Percentiles rank a stretch among this genome's conserved stretches.
Conservation (phyloP, 768 basidiomycete species). For the Boletus fagicola region DNA sequence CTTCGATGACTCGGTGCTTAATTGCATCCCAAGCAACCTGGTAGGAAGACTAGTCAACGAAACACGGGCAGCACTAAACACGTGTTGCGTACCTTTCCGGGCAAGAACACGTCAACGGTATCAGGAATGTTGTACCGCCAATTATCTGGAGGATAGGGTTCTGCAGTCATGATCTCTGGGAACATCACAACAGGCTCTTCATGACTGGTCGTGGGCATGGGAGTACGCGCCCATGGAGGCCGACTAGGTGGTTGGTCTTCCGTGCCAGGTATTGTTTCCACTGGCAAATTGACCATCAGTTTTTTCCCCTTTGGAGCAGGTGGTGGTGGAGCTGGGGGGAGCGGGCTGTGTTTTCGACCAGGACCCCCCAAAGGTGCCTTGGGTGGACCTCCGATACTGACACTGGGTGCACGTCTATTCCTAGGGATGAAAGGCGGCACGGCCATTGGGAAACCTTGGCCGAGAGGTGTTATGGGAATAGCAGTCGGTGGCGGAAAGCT, state of each 20-base stretch:
- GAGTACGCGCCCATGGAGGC: constrained; percentile 61
- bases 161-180: constrained; percentile 45
- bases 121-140: constrained; percentile 58
- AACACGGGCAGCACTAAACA: constrained; percentile 5
- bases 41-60: constrained; percentile 5
- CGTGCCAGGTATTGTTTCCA: constrained; percentile 50
- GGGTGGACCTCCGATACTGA: constrained; percentile 84
- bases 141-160: constrained; percentile 62
- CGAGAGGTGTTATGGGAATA: constrained; percentile 61
- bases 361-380: constrained; percentile 83
- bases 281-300: constrained; percentile 66
- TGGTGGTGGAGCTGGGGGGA: constrained; percentile 38
- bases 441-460: constrained; percentile 55
- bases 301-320: constrained; percentile 59
- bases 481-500: constrained; percentile 55
- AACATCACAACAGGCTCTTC: constrained; percentile 24
- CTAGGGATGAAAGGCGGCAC: constrained; percentile 55
- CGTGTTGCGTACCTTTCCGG: constrained; percentile 59
- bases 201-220: constrained; percentile 42
- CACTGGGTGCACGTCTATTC: constrained; percentile 60
- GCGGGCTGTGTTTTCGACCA: constrained; percentile 69
- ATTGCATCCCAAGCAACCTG: constrained; percentile 75
- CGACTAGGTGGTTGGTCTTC: constrained; percentile 41
- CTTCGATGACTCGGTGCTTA: constrained; percentile 71
- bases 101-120: constrained; percentile 77